phyloP scores from a whole-genome alignment of 768 basidiomycete species.

The Trametes cingulata region DNA sequence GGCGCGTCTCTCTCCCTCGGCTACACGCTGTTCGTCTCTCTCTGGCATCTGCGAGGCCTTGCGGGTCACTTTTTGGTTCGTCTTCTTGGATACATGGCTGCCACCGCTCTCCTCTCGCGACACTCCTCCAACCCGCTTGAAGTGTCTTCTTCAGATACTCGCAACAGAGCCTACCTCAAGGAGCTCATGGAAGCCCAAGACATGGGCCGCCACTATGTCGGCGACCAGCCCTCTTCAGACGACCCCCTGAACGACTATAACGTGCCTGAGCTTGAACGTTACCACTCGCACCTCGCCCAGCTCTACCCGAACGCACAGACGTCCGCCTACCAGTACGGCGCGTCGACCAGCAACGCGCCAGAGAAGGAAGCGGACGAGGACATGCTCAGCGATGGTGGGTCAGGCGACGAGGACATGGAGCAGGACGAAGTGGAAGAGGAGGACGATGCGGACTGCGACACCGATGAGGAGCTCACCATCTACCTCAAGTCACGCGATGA shows the following conservation, averaged over 20 bases:
- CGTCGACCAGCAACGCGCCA: neutral
- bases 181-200: conserved; percentile 39
- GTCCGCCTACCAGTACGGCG: conserved; percentile 4
- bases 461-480: conserved; percentile 65
- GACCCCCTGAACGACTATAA: conserved; percentile 47
- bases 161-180: conserved; percentile 48
- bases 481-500: conserved; percentile 62
- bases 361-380: conserved; percentile 45
- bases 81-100: conserved; percentile 36
- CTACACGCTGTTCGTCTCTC: neutral
- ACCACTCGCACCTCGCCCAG: conserved; percentile 52
- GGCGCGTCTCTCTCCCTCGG: too few relatives aligned
- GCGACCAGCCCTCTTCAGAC: conserved; percentile 46
- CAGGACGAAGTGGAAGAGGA: conserved; percentile 33
- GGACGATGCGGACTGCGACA: conserved; percentile 40
- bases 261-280: conserved; percentile 43
- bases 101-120: conserved; percentile 51
- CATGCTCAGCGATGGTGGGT: conserved; percentile 42
- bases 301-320: conserved; percentile 37
- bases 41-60: neutral
- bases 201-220: conserved; percentile 22
- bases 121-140: conserved; percentile 79
- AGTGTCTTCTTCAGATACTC: conserved; percentile 59
- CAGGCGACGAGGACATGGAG: conserved; percentile 31
- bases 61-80: neutral